Evolutionary conservation across 2,329 filamentous ascomycete genomes (phyloP).

Genomic region (Phoma herbarum): DNA sequence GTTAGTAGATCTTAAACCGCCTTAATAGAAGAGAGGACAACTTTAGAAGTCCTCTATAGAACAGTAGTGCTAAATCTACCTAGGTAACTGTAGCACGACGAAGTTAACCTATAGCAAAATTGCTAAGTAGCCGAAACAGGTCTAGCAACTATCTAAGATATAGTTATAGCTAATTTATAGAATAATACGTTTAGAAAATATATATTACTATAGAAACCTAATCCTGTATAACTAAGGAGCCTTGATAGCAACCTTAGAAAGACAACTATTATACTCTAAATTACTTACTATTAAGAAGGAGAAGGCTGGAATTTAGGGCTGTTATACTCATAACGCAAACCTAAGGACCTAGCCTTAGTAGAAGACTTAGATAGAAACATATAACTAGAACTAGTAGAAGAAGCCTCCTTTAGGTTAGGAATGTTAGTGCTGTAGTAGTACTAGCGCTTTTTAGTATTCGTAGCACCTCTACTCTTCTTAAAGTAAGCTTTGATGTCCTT

Average conservation of each 20-base stretch:
- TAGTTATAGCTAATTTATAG: too few relatives aligned
- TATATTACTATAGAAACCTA: background rate
- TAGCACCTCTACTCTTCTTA: background rate
- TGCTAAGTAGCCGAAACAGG: background rate
- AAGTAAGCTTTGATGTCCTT: background rate
- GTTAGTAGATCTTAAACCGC: background rate
- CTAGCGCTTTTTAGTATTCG: background rate
- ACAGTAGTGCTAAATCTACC: background rate
- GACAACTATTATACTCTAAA: too few relatives aligned
- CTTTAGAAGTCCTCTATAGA: too few relatives aligned
- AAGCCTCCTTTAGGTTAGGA: background rate
- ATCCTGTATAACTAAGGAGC: background rate
- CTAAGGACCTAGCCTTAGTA: background rate
- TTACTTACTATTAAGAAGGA: too few relatives aligned
- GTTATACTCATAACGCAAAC: background rate
- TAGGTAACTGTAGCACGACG: background rate
- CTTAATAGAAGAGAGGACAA: background rate
- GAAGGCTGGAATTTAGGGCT: too few relatives aligned
- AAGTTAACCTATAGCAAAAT: background rate
- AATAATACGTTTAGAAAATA: too few relatives aligned
- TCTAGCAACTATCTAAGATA: background rate
- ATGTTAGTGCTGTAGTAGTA: background rate
- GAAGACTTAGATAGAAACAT: background rate
- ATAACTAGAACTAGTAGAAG: too few relatives aligned
- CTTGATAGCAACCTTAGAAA: background rate